Conservation (phyloP, 1,284 basidiomycete species). For the Xerocomus cyaneibrunnescens region DNA sequence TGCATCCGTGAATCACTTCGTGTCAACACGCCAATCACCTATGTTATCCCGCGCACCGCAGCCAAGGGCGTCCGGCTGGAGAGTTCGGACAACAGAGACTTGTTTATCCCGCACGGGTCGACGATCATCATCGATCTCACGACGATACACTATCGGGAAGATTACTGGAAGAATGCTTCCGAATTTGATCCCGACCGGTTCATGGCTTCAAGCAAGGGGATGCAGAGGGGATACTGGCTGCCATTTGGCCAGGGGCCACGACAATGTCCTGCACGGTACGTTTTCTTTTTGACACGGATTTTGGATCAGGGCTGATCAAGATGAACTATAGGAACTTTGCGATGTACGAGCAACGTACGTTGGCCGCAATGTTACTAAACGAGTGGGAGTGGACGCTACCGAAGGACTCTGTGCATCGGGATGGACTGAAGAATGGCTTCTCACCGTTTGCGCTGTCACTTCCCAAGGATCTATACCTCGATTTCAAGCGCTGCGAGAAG, state of each 20-base stretch:
- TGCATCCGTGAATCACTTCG: background rate
- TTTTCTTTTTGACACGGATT: background rate
- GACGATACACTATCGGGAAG: background rate
- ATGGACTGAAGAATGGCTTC: background rate
- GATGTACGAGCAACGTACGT: constrained; percentile 1
- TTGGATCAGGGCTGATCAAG: background rate
- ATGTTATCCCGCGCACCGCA: background rate
- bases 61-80: background rate
- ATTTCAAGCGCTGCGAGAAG: background rate
- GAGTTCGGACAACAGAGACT: background rate
- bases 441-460: constrained; percentile 1
- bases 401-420: background rate
- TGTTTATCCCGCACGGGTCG: background rate
- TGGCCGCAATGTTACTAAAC: background rate
- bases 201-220: background rate
- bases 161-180: background rate
- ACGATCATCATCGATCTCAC: background rate
- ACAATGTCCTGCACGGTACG: background rate
- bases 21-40: background rate
- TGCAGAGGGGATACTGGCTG: background rate
- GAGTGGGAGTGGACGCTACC: background rate
- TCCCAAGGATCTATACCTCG: background rate
- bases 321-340: background rate
- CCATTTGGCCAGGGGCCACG: background rate
- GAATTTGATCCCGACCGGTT: background rate